phyloP scores from a whole-genome alignment of 345 rosid species.

The Pugionium cornutum region DNA sequence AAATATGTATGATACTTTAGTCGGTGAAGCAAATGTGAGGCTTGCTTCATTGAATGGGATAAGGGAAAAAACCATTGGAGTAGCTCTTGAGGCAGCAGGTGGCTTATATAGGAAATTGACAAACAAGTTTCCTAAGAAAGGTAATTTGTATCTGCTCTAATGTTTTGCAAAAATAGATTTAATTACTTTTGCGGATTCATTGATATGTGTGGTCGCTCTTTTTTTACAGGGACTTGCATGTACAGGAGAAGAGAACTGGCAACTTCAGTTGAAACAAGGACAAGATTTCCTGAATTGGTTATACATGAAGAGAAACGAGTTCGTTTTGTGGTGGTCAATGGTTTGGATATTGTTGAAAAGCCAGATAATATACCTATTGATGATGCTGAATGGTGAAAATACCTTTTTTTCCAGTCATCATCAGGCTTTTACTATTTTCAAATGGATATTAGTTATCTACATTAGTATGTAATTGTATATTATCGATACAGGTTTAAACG shows the following conservation, averaged over 20 bases:
- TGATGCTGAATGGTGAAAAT: conserved; percentile 83
- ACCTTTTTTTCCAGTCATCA: no score
- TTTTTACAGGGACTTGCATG: conserved; percentile 56
- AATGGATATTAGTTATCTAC: background rate
- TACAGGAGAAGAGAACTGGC: conserved; percentile 95
- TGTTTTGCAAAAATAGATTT: background rate
- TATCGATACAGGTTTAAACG: conserved; percentile 67
- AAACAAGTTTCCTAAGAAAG: conserved; percentile 89
- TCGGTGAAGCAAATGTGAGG: conserved; percentile 71
- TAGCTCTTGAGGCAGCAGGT: conserved; percentile 95
- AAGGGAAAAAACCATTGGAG: conserved; percentile 82
- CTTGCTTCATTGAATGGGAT: conserved; percentile 71
- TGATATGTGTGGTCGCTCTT: background rate
- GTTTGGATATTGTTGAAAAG: conserved; percentile 87
- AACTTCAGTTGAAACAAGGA: conserved; percentile 87
- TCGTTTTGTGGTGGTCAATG: conserved; percentile 93
- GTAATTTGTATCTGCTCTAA: conserved; percentile 38
- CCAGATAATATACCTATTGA: conserved; percentile 58
- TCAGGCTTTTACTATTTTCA: background rate
- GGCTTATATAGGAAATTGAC: conserved; percentile 85
- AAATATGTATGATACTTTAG: conserved; percentile 81
- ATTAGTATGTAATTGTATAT: conserved; percentile 32
- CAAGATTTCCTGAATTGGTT: conserved; percentile 89
- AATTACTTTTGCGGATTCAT: background rate
- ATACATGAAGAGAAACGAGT: conserved; percentile 94